A percentile compares a stretch with the other conserved stretches of the same genome.
These are phyloP conservation scores for Aureobasidium sp. DNA, from an alignment of 2,329 filamentous ascomycete species.

Conservation along the genomic window DNA sequence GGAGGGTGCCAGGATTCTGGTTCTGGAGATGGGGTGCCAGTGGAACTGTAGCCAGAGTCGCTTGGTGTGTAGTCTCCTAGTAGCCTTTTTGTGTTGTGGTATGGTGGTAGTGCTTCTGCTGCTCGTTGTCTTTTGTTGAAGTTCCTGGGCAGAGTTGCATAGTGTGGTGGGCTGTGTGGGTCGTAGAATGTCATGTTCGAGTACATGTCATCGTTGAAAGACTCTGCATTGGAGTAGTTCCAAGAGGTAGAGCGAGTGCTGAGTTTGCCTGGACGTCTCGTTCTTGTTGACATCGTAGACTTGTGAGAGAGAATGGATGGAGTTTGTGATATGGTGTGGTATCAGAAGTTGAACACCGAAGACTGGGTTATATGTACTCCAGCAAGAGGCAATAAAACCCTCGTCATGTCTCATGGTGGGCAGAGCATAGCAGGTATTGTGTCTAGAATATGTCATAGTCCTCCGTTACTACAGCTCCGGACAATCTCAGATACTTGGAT, in stretches of 20 bases:
- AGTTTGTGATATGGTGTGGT: background rate
- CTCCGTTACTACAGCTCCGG: conserved; percentile 1
- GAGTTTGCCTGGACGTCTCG: background rate
- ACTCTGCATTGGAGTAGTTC: conserved; percentile 6
- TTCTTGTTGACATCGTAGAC: background rate
- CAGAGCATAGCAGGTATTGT: background rate
- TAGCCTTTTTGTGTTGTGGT: background rate
- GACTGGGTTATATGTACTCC: background rate
- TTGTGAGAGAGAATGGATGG: background rate
- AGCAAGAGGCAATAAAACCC: background rate
- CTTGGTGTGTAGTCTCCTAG: background rate
- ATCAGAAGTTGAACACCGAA: background rate
- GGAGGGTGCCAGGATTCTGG: background rate
- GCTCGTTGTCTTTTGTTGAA: background rate
- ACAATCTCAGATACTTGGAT: background rate
- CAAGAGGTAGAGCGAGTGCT: background rate
- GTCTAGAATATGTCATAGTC: background rate
- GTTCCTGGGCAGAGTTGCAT: background rate
- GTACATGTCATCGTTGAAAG: background rate
- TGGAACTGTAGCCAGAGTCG: conserved; percentile 3
- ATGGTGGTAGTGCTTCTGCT: background rate
- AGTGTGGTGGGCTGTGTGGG: background rate
- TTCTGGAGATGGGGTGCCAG: background rate
- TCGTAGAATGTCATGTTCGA: conserved; percentile 1
- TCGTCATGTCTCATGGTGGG: background rate